A percentile compares a stretch with the other conserved stretches of the same genome.
phyloP scores from a whole-genome alignment of 2,329 filamentous ascomycete species.

The Fusarium oxysporum region DNA sequence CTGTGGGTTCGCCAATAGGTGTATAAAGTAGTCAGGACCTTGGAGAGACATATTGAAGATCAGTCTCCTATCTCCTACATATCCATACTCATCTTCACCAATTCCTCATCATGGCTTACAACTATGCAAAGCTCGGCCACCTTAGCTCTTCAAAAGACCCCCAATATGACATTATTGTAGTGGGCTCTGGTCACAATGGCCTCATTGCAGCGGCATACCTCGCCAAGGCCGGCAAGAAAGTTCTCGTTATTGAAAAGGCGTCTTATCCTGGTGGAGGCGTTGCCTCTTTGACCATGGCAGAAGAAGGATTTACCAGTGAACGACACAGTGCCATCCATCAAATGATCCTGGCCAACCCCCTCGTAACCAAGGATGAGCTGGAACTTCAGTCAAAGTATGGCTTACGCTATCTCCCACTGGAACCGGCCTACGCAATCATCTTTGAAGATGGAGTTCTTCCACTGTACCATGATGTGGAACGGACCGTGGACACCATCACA shows the following conservation, averaged over 20 bases:
- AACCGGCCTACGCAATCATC: not conserved
- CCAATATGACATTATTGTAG: not conserved
- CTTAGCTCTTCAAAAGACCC: not conserved
- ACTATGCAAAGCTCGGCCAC: not conserved
- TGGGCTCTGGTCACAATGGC: not conserved
- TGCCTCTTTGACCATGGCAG: not conserved
- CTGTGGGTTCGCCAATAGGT: not conserved
- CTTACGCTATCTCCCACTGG: not conserved
- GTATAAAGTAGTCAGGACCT: not conserved
- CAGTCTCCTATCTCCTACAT: not conserved
- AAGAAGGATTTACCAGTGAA: not conserved
- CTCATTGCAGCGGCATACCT: not conserved
- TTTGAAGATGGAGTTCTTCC: not conserved
- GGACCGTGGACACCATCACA: not conserved
- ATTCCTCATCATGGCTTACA: not conserved
- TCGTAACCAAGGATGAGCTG: not conserved
- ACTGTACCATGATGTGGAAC: not conserved
- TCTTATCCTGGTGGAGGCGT: not conserved
- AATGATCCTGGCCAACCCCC: not conserved
- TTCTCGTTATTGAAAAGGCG: not conserved
- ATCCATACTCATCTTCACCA: not conserved
- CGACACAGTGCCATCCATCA: not conserved
- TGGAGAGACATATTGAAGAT: not conserved
- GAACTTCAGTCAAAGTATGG: not conserved
- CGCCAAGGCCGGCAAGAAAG: not conserved